A percentile compares a stretch with the other conserved stretches of the same genome.
phyloP scores from a whole-genome alignment of 768 basidiomycete genomes.

The Neoboletus magnificus region DNA sequence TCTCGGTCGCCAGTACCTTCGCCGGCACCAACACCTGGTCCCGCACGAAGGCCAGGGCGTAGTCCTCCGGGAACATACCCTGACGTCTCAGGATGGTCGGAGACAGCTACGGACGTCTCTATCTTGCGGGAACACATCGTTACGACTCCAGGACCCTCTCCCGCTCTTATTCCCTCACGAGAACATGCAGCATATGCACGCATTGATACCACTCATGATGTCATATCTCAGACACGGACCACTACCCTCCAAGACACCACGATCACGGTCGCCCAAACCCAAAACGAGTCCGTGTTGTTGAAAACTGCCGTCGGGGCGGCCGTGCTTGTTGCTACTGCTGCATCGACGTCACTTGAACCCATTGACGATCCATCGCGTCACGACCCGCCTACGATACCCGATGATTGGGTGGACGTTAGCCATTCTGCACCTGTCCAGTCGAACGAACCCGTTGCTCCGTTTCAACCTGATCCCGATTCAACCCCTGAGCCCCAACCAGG shows the following conservation, averaged over 20 bases:
- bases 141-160: conserved; percentile 20
- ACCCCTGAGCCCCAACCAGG: not conserved
- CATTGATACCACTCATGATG: conserved; percentile 10
- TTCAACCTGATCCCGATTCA: conserved; percentile 5
- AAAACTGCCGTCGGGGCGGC: not conserved
- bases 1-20: conserved; percentile 23
- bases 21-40: conserved; percentile 12
- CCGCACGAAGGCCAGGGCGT: conserved; percentile 22
- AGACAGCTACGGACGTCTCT: conserved; percentile 28
- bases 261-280: conserved; percentile 10
- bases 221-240: conserved; percentile 4
- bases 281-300: conserved; percentile 4
- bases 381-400: conserved; percentile 20
- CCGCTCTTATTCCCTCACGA: conserved; percentile 26
- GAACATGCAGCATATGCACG: conserved; percentile 12
- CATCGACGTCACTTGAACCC: conserved; percentile 1
- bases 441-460: conserved; percentile 3
- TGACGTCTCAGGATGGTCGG: conserved; percentile 30
- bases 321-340: not conserved
- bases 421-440: conserved; percentile 4
- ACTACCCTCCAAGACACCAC: conserved; percentile 9
- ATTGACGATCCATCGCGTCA: conserved; percentile 17
- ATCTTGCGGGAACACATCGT: conserved; percentile 13
- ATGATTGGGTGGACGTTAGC: conserved; percentile 31
- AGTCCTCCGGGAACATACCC: conserved; percentile 31